These are phyloP conservation scores for Aspergillus sp. DNA, from an alignment of 2,329 filamentous ascomycete genomes.

Conservation along the genomic window DNA sequence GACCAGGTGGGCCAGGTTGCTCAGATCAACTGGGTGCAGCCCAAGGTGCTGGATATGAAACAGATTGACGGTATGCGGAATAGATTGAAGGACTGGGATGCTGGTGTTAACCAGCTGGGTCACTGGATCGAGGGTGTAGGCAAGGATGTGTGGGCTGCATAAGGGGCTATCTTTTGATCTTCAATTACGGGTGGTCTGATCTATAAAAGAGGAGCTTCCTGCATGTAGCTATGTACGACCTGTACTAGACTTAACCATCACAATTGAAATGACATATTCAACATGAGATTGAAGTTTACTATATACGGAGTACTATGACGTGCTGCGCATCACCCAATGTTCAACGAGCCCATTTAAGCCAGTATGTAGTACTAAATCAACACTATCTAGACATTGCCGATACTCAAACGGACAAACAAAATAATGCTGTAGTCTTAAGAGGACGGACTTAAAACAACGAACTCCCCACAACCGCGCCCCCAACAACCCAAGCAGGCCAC, in stretches of 20 bases:
- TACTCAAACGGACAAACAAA: neutral
- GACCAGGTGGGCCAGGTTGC: conserved; percentile 95
- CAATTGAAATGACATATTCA: conserved; percentile 8
- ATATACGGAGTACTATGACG: neutral
- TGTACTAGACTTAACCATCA: conserved; percentile 11
- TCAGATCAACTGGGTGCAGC: conserved; percentile 97
- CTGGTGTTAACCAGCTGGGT: conserved; percentile 90
- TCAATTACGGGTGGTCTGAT: neutral
- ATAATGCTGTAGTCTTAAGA: neutral
- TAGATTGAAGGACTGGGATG: conserved; percentile 89
- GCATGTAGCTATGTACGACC: conserved; percentile 18
- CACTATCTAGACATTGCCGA: neutral
- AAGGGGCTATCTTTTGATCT: conserved; percentile 27
- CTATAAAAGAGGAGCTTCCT: neutral
- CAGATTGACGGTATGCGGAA: conserved; percentile 92
- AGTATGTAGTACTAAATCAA: neutral
- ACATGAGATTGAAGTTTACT: neutral
- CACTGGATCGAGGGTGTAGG: conserved; percentile 96
- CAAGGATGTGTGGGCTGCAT: conserved; percentile 94
- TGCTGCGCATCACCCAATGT: neutral
- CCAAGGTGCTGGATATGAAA: conserved; percentile 92
- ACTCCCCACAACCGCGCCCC: conserved; percentile 36
- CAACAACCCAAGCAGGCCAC: conserved; percentile 88
- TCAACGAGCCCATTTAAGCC: neutral
- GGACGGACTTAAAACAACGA: conserved; percentile 27